Base-by-base conservation (phyloP, 768 basidiomycete genomes). In the Galerina sulciceps region DNA sequence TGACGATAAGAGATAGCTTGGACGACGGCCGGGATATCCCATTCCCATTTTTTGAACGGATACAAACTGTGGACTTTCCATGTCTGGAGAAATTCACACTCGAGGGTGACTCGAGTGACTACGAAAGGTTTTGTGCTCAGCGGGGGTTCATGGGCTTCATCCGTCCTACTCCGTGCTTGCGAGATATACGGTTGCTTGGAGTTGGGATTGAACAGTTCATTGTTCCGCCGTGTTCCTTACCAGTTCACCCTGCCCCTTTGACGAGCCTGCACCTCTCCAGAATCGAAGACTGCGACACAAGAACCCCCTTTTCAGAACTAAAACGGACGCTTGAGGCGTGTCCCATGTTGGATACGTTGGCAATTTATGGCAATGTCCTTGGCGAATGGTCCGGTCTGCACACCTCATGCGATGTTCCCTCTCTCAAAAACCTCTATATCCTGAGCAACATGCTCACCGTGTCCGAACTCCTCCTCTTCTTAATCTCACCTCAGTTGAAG, bases 371-470 rank as follows among this genome's bases (percentile, higher is more conserved):
- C 45, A 59, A 63, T n/a, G n/a, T 65, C 20, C 47, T 65, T 6
- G 22, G 43, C 14, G 18, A 22, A 4, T 63, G 54, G 53, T 20
- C 37, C 3, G 38, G 51, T n/a, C 38, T 26, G 31, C 10, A 31
- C 14, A 11, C 44, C 6, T 48, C 47, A 34, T 54, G 41, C 43
- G 13, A 47, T 18, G 54, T 58, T 13, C 59, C 57, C 13, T 53
- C 49, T 3, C 46, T 65, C 6, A 38, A 59, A 46, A 44, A 44
- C 4, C 56, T 65, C 17, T 41, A 45, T 37, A 65, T 65, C 37
- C 50, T 60, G 10, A 62, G 61, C 2, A 63, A 65, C 50, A 63
- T 65, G 65, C 62, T 63, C 20, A 48, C 53, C 6, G 57, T 62
- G 3, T 65, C 65, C 40, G 59, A 65, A 38, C 51, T 63, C 9